A percentile compares a stretch with the other conserved stretches of the same genome.
Evolutionary conservation across 139 green algal genomes (phyloP).

Genomic region (Chlamydomonas schloesseri): DNA sequence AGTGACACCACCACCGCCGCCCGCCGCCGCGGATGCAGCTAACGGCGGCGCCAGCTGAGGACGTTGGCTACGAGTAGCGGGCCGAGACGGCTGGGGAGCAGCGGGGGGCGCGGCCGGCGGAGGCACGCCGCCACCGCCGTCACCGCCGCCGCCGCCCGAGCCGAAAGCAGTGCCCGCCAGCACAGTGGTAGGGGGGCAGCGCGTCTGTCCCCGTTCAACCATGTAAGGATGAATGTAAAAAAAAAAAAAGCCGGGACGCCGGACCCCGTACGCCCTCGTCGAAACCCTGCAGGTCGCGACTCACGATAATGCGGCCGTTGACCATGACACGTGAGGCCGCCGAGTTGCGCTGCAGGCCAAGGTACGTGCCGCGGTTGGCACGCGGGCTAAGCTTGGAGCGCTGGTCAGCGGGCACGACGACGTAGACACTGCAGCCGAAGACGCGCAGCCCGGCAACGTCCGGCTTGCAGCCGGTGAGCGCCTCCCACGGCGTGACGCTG

Average conservation of each 20-base stretch:
- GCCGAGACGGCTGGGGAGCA: neutral
- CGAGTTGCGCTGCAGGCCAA: conserved; percentile 29
- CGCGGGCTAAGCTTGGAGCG: conserved; percentile 41
- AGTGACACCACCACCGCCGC: neutral
- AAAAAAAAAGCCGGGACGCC: neutral
- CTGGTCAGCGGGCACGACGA: neutral
- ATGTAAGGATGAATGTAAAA: too few species aligned
- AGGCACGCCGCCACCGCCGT: neutral
- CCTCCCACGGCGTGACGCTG: neutral
- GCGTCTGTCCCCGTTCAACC: too few species aligned
- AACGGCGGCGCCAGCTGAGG: neutral
- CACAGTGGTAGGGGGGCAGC: too few species aligned
- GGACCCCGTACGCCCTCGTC: neutral
- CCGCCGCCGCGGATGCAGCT: neutral
- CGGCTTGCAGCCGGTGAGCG: neutral
- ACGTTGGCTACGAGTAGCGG: neutral
- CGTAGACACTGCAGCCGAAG: conserved; percentile 12
- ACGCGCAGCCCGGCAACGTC: neutral
- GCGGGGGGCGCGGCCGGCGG: neutral
- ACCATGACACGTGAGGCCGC: conserved; percentile 44
- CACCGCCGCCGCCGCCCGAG: neutral
- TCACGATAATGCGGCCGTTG: neutral
- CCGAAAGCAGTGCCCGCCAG: neutral
- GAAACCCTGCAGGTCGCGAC: neutral
- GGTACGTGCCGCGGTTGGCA: neutral